Conservation (phyloP, 208 protist genomes). For the Wallacemonas sp. region DNA sequence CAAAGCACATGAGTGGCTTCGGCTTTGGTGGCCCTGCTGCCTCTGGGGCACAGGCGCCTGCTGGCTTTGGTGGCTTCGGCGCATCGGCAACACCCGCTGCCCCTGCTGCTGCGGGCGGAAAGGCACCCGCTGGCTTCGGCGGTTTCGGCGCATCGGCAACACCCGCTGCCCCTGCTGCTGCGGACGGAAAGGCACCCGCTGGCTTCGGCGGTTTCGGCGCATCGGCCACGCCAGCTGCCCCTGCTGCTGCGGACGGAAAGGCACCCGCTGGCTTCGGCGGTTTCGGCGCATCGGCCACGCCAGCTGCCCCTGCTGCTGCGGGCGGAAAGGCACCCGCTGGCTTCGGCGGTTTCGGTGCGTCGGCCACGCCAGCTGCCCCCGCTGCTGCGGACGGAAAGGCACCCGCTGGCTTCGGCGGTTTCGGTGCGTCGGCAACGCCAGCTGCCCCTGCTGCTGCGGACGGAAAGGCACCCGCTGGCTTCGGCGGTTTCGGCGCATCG, state of each 20-base stretch:
- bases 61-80: conserved; percentile 4
- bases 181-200: conserved; percentile 2
- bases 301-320: conserved; percentile 15
- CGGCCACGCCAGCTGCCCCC: conserved; percentile 15
- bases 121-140: conserved; percentile 16
- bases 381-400: not conserved
- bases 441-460: conserved; percentile 8
- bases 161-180: not conserved
- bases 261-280: conserved; percentile 16
- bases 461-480: conserved; percentile 8
- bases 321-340: conserved; percentile 14
- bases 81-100: not conserved
- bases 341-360: conserved; percentile 22
- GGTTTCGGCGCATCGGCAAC: conserved; percentile 14
- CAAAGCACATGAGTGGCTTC: not conserved
- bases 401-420: conserved; percentile 22
- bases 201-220: not conserved
- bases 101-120: not conserved
- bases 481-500: conserved; percentile 11
- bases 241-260: conserved; percentile 1
- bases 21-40: not conserved
- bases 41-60: conserved; percentile 7
- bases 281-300: not conserved
- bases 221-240: not conserved
- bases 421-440: conserved; percentile 10